These are phyloP conservation scores for Corymbia maculata DNA, from an alignment of 345 rosid genomes.

Conservation along the genomic window DNA sequence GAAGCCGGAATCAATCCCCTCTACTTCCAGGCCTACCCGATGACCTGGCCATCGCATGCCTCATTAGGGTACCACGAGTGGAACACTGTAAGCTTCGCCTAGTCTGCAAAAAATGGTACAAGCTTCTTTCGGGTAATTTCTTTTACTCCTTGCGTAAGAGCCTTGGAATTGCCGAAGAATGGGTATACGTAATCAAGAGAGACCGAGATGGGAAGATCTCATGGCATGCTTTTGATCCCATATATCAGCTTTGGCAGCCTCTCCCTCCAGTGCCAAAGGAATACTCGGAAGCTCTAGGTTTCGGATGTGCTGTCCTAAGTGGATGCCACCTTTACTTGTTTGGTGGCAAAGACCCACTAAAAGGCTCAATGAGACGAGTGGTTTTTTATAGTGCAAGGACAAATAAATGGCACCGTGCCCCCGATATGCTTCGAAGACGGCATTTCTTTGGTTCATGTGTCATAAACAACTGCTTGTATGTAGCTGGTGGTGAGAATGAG, in stretches of 20 bases:
- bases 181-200: constrained; percentile 66
- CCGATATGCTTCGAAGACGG: constrained; percentile 69
- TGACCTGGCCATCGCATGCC: constrained; percentile 82
- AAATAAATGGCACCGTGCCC: constrained; percentile 75
- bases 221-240: constrained; percentile 78
- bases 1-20: constrained; percentile 57
- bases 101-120: constrained; percentile 71
- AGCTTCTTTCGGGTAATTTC: constrained; percentile 59
- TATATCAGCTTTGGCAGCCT: constrained; percentile 70
- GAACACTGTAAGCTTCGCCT: constrained; percentile 69
- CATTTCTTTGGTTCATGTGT: constrained; percentile 76
- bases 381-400: constrained; percentile 64
- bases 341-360: constrained; percentile 68
- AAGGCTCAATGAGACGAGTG: constrained; percentile 74
- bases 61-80: constrained; percentile 50
- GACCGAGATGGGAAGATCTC: constrained; percentile 68
- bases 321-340: constrained; percentile 74
- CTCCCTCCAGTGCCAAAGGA: constrained; percentile 74
- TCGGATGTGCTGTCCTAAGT: constrained; percentile 73
- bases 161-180: constrained; percentile 64
- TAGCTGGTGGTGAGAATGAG: constrained; percentile 73
- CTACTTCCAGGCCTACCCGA: constrained; percentile 72
- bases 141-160: constrained; percentile 59
- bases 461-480: constrained; percentile 68
- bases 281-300: constrained; percentile 64